These are phyloP conservation scores for Eucalyptus erythrocorys DNA, from an alignment of 345 rosid species.

Conservation along the genomic window DNA sequence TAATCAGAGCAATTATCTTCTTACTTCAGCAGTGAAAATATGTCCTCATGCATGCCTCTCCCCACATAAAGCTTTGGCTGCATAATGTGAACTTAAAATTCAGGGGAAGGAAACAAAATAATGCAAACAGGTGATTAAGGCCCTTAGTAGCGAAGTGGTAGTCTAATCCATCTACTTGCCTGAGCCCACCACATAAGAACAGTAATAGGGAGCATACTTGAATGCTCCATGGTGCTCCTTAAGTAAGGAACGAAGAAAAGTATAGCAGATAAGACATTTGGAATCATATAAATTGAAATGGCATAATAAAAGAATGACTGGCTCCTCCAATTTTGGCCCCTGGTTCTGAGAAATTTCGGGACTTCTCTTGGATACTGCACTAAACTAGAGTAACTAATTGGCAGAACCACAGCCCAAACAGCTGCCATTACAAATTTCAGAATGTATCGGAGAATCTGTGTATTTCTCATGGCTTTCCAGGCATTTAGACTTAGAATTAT, in stretches of 20 bases:
- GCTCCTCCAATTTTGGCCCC: constrained; percentile 56
- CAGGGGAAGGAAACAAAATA: neutral
- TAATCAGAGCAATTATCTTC: constrained; percentile 3
- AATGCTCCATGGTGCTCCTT: constrained; percentile 75
- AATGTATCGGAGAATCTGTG: constrained; percentile 74
- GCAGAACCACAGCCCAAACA: constrained; percentile 74
- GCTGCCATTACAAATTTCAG: constrained; percentile 72
- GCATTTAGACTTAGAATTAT: constrained; percentile 75
- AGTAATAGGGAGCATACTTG: constrained; percentile 65
- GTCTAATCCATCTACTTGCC: constrained; percentile 28
- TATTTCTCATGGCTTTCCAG: constrained; percentile 69
- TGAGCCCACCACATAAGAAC: constrained; percentile 98
- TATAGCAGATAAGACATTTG: constrained; percentile 59
- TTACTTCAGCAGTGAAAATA: constrained; percentile 87
- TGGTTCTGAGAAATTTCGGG: constrained; percentile 46
- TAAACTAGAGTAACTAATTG: constrained; percentile 62
- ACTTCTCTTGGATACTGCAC: constrained; percentile 73
- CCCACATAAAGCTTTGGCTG: constrained; percentile 96
- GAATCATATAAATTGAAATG: constrained; percentile 71
- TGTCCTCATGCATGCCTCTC: constrained; percentile 95
- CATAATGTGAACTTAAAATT: neutral
- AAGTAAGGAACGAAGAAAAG: constrained; percentile 70
- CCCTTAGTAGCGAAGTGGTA: neutral
- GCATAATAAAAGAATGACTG: constrained; percentile 61
- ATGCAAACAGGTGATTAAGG: neutral